These are phyloP conservation scores for Podochytrium sp. DNA, from an alignment of 192 early-diverging fungal species.

Conservation along the genomic window DNA sequence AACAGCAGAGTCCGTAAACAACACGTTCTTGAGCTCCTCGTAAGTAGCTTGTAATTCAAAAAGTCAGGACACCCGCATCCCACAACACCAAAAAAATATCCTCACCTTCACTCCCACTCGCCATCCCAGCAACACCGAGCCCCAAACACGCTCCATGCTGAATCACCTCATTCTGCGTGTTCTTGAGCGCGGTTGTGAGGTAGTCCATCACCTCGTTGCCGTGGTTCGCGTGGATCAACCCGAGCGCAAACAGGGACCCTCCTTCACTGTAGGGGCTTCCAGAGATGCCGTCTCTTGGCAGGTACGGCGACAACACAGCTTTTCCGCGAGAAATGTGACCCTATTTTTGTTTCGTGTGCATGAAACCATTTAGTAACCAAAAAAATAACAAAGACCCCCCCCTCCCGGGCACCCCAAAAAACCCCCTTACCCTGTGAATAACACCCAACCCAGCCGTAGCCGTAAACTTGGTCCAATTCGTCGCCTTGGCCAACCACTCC, in stretches of 20 bases:
- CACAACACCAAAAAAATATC: slow-evolving; percentile 19
- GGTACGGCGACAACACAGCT: slow-evolving; percentile 86
- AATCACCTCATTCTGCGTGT: slow-evolving; percentile 83
- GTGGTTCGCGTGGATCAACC: slow-evolving; percentile 96
- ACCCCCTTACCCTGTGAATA: slow-evolving; percentile 77
- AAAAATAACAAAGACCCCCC: no score
- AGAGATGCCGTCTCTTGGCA: slow-evolving; percentile 88
- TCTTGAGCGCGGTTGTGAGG: slow-evolving; percentile 78
- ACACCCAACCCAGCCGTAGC: slow-evolving; percentile 97
- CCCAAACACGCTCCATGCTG: slow-evolving; percentile 97
- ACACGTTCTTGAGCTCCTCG: slow-evolving; percentile 83
- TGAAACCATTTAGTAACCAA: neutral
- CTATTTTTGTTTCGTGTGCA: slow-evolving; percentile 25
- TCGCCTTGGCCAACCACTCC: slow-evolving; percentile 96
- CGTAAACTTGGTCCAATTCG: slow-evolving; percentile 99
- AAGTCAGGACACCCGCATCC: neutral
- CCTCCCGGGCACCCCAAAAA: neutral
- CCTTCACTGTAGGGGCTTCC: slow-evolving; percentile 93
- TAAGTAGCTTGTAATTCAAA: slow-evolving; percentile 64
- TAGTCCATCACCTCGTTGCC: slow-evolving; percentile 81
- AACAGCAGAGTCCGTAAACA: slow-evolving; percentile 94
- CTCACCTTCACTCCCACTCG: slow-evolving; percentile 86
- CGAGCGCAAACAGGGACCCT: slow-evolving; percentile 96
- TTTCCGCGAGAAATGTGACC: slow-evolving; percentile 90
- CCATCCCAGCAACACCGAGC: slow-evolving; percentile 95